Base-by-base conservation (phyloP, 148 eudicot genomes). In the Rhododendron henanense region DNA sequence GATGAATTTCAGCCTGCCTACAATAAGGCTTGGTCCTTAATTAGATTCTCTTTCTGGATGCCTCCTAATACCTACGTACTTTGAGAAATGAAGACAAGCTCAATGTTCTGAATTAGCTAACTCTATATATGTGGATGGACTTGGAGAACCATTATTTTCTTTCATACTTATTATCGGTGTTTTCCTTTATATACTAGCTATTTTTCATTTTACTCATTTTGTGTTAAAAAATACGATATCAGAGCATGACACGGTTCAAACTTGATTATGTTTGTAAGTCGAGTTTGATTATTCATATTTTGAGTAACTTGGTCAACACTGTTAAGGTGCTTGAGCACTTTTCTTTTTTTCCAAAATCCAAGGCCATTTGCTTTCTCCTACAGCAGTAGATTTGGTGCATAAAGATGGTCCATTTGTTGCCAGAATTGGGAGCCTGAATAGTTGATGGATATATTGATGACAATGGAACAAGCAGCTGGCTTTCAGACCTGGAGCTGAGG, bases 311-410 rank as follows among this genome's bases (percentile, higher is more conserved):
- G 21, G n/a, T 18, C 25, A 74, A 74, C 21, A 37, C 45, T 74
- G 23, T 76, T 76, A 41, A 76, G 50, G 15, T 41, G 13, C 25
- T 18, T 41, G 14, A 21, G 45, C 47, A 76, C 11, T 35, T 74
- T 35, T 37, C 63, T 57, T 57, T 2, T 74, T 74, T 33, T 14
- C 4, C 11, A 2, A 83, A 78, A 6, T 61, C 45, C 28, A 77
- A 61, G 33, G 73, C 61, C 74, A 31, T 69, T 81, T 51, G 35
- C 63, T 89, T 81, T 81, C 28, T 13, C n/a, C 25, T 81, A 55
- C 84, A 67, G 91, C 93, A 93, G 94, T 92, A 86, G 91, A 88
- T 84, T 71, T 90, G 85, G 88, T 88, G 85, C 83, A 87, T 74
- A 88, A 84, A 87, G 82, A 84, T 65, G 92, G 85, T 83, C 35